phyloP scores from a whole-genome alignment of 805 yeast species.

The Candida boidinii region DNA sequence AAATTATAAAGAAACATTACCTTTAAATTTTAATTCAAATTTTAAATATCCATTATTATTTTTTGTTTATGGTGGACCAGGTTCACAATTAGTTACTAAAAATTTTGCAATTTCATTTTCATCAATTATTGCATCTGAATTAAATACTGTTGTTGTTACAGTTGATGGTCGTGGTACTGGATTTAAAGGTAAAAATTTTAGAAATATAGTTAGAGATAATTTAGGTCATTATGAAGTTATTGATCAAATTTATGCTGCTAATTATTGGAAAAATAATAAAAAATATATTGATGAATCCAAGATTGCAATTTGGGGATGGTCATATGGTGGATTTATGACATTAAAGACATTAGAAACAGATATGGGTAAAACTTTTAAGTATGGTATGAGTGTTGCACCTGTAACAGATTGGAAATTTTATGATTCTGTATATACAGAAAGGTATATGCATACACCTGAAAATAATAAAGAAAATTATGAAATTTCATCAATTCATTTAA shows the following conservation, averaged over 20 bases:
- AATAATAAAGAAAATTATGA: conserved; percentile 41
- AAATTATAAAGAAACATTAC: conserved; percentile 70
- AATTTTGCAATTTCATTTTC: conserved; percentile 57
- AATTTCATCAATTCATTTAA: conserved; percentile 32
- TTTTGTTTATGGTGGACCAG: conserved; percentile 94
- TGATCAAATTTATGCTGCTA: conserved; percentile 86
- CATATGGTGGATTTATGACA: conserved; percentile 76
- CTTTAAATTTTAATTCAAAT: conserved; percentile 54
- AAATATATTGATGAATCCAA: conserved; percentile 40
- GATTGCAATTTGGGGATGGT: conserved; percentile 83
- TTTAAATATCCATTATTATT: conserved; percentile 79
- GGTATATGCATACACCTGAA: conserved; percentile 56
- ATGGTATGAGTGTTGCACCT: conserved; percentile 79
- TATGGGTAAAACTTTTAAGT: conserved; percentile 51
- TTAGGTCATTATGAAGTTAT: conserved; percentile 75
- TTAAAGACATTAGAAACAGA: conserved; percentile 68
- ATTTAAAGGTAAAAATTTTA: conserved; percentile 67
- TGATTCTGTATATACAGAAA: conserved; percentile 73
- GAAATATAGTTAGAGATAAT: conserved; percentile 72
- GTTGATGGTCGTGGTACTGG: conserved; percentile 99
- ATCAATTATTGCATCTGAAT: conserved; percentile 65
- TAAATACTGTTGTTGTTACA: conserved; percentile 81
- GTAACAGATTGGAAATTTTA: conserved; percentile 73
- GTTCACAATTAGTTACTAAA: conserved; percentile 73
- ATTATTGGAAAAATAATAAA: conserved; percentile 43